Percentiles rank a stretch among this genome's conserved stretches.
These are phyloP conservation scores for Shiraia bambusicola DNA, from an alignment of 2,329 filamentous ascomycete genomes.

Conservation along the genomic window DNA sequence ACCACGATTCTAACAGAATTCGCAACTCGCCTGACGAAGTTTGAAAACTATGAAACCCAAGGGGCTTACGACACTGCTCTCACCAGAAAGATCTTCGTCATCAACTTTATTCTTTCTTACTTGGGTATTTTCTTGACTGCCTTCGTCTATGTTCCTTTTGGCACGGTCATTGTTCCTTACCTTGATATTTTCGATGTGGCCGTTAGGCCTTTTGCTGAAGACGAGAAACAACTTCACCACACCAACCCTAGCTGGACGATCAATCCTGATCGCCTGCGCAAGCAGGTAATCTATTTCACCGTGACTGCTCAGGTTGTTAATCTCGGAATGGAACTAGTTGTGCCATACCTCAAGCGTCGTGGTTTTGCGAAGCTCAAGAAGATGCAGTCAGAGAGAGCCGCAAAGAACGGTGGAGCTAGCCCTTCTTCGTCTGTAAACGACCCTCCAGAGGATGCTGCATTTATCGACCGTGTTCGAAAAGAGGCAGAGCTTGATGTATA, in stretches of 20 bases:
- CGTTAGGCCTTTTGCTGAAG: conserved; percentile 72
- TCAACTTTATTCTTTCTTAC: conserved; percentile 97
- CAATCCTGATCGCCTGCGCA: conserved; percentile 78
- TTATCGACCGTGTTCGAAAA: conserved; percentile 76
- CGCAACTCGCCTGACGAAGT: conserved; percentile 74
- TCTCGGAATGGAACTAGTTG: conserved; percentile 77
- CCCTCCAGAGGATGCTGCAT: conserved; percentile 72
- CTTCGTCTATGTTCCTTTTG: conserved; percentile 93
- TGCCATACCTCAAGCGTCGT: conserved; percentile 81
- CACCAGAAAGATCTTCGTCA: conserved; percentile 89
- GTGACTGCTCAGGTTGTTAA: conserved; percentile 92
- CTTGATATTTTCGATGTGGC: conserved; percentile 78
- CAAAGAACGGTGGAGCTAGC: conserved; percentile 57
- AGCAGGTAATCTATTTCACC: conserved; percentile 94
- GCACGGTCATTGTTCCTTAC: conserved; percentile 77
- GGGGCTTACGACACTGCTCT: conserved; percentile 81
- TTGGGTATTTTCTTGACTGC: conserved; percentile 82
- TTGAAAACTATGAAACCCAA: conserved; percentile 90
- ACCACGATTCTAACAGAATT: conserved; percentile 73
- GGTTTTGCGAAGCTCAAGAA: conserved; percentile 77
- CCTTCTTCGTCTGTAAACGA: conserved; percentile 61
- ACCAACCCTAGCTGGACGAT: conserved; percentile 70
- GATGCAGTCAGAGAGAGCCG: conserved; percentile 61
- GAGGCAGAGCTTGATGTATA: conserved; percentile 83
- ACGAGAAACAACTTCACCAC: conserved; percentile 66